Evolutionary conservation across 805 yeast species (phyloP).

Genomic region (Ogataea trehaloabstinens): DNA sequence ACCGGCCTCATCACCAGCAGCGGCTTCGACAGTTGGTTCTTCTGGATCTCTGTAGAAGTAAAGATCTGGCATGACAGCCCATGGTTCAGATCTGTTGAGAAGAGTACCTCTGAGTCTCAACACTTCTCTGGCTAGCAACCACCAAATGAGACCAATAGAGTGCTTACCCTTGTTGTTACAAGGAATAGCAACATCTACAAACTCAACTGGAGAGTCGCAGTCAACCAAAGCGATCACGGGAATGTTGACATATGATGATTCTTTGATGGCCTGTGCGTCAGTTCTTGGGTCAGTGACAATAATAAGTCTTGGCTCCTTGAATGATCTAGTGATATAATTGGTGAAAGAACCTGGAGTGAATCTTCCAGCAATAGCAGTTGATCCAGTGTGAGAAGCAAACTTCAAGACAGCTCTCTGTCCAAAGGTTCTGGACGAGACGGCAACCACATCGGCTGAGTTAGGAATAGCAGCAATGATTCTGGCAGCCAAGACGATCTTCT

Average conservation of each 20-base stretch:
- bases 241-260: conserved; percentile 99
- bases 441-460: conserved; percentile 97
- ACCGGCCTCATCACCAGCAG: conserved; percentile 62
- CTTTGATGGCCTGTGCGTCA: conserved; percentile 99
- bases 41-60: conserved; percentile 99
- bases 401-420: conserved; percentile 99
- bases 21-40: conserved; percentile 84
- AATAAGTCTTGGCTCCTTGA: conserved; percentile 99
- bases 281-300: conserved; percentile 99
- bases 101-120: conserved; percentile 97
- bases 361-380: conserved; percentile 99
- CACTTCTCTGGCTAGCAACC: conserved; percentile 98
- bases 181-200: conserved; percentile 99
- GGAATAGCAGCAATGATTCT: conserved; percentile 99
- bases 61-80: conserved; percentile 99
- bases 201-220: conserved; percentile 98
- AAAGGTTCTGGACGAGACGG: conserved; percentile 97
- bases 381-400: conserved; percentile 99
- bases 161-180: conserved; percentile 99
- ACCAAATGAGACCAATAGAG: conserved; percentile 99
- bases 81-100: conserved; percentile 93
- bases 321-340: conserved; percentile 99
- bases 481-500: conserved; percentile 98
- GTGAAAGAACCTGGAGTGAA: conserved; percentile 99
- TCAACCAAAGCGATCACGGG: conserved; percentile 99